Conservation (phyloP, 345 rosid genomes). For the Draba incana region DNA sequence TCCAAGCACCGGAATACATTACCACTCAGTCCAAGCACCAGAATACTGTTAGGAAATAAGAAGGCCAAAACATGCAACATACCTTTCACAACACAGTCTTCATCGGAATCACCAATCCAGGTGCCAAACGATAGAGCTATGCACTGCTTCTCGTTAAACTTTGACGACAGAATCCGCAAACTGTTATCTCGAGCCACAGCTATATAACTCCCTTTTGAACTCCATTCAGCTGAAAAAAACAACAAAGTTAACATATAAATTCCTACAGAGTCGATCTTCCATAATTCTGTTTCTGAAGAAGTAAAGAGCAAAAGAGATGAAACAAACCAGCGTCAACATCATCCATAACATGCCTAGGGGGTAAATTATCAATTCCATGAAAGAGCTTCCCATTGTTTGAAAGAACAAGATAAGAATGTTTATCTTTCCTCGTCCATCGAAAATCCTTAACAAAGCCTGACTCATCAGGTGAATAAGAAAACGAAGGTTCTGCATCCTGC, state of each 20-base stretch:
- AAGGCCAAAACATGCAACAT: slow-evolving; percentile 36
- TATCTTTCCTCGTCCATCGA: slow-evolving; percentile 62
- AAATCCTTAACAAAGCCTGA: slow-evolving; percentile 68
- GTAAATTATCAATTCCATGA: slow-evolving; percentile 54
- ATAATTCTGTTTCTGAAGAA: neutral
- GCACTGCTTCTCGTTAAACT: slow-evolving; percentile 58
- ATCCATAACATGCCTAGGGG: slow-evolving; percentile 60
- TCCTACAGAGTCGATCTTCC: neutral
- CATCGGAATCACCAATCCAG: slow-evolving; percentile 58
- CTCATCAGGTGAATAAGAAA: slow-evolving; percentile 54
- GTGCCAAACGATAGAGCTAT: slow-evolving; percentile 59
- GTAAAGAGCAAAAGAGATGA: slow-evolving; percentile 14
- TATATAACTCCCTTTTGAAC: slow-evolving; percentile 66
- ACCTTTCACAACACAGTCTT: slow-evolving; percentile 63
- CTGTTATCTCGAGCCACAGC: slow-evolving; percentile 63
- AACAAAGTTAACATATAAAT: slow-evolving; percentile 19
- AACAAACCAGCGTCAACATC: slow-evolving; percentile 80
- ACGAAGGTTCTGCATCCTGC: slow-evolving; percentile 62
- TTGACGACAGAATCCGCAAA: slow-evolving; percentile 69
- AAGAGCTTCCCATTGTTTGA: slow-evolving; percentile 61
- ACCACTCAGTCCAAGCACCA: neutral
- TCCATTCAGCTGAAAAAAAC: slow-evolving; percentile 64
- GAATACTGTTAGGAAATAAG: slow-evolving; percentile 15
- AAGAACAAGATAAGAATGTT: slow-evolving; percentile 65
- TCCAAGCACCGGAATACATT: slow-evolving; percentile 14